Percentiles rank a stretch among this genome's conserved stretches.
Evolutionary conservation across 164 flowering plant genomes (phyloP).

Genomic region (Buxus sempervirens): DNA sequence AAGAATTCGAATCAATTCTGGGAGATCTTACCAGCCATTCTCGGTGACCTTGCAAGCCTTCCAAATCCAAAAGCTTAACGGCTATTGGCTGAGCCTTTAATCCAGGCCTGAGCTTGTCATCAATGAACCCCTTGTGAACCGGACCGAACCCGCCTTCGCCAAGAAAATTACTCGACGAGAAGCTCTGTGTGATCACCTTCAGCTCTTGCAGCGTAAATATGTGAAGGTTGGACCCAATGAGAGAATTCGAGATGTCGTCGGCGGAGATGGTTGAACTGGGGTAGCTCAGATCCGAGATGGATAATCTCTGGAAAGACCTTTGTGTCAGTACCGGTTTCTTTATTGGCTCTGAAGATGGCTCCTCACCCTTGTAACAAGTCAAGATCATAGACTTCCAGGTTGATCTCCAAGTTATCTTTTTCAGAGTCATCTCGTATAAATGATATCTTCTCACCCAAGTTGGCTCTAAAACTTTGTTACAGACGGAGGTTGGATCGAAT

Average conservation of each 20-base stretch:
- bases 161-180: constrained; percentile 46
- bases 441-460: not conserved
- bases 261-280: constrained; percentile 38
- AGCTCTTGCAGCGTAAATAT: constrained; percentile 58
- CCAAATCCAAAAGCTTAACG: constrained; percentile 68
- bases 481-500: too few relatives aligned
- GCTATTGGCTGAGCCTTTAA: constrained; percentile 68
- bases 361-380: constrained; percentile 25
- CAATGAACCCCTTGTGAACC: constrained; percentile 74
- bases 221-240: constrained; percentile 51
- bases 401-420: constrained; percentile 14
- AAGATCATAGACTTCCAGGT: constrained; percentile 24
- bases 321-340: constrained; percentile 16
- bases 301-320: constrained; percentile 37
- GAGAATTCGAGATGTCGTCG: constrained; percentile 54
- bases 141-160: constrained; percentile 89
- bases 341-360: constrained; percentile 8
- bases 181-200: constrained; percentile 42
- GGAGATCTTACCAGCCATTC: constrained; percentile 82
- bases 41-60: constrained; percentile 78
- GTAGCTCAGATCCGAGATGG: constrained; percentile 53
- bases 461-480: not conserved
- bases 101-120: constrained; percentile 56
- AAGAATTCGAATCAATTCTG: not conserved
- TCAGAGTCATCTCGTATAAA: not conserved